Base-by-base conservation (phyloP, 2,329 filamentous ascomycete genomes). In the Aphanoascus verrucosus region DNA sequence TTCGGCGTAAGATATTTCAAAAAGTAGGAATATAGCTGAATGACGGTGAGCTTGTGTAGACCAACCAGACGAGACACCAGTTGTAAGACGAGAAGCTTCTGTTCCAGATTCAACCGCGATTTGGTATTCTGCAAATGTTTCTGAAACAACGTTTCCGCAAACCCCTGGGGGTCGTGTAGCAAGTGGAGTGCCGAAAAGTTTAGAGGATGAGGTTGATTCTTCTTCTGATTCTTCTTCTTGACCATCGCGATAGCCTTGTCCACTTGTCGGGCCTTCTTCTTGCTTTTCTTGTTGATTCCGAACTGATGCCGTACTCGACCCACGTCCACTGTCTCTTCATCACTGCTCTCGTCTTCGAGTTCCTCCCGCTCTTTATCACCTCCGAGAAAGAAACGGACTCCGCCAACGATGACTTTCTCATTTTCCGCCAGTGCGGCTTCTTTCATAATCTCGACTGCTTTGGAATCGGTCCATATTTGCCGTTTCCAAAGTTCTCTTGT, bases 371-470 rank as follows among this genome's bases (percentile, higher is more conserved):
- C 93, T 69, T 94, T 91, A 68, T 98, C 93, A 34, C 90, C 90
- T 20, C 93, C 93, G 0, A 98, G 77, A 74, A 98, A 98, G 75
- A 97, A 98, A 20, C 88, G 81, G 12, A 94, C 87, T 43, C 88
- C 90, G 14, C 89, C 88, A 5, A 86, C 76, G 23, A 93, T 81
- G 2, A 97, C 89, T 72, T 98, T 98, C 62, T 94, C 88, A 61
- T 96, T 94, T 49, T 95, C 85, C 2, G 88, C 83, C 54, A 98
- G 72, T 52, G 85, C 83, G 0, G 91, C 89, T 70, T 95, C 86
- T 71, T 94, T 94, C 90, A 98, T 97, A 59, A 97, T 87, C 64
- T 95, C 89, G n/a, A 97, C 93, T 0, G 91, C 84, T 67, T 90
- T 93, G 1, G 89, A 81, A 63, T 98, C 93, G 8, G 86, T 88